These are phyloP conservation scores for Aspergillus ostianus DNA, from an alignment of 495 filamentous ascomycete genomes.

Conservation along the genomic window DNA sequence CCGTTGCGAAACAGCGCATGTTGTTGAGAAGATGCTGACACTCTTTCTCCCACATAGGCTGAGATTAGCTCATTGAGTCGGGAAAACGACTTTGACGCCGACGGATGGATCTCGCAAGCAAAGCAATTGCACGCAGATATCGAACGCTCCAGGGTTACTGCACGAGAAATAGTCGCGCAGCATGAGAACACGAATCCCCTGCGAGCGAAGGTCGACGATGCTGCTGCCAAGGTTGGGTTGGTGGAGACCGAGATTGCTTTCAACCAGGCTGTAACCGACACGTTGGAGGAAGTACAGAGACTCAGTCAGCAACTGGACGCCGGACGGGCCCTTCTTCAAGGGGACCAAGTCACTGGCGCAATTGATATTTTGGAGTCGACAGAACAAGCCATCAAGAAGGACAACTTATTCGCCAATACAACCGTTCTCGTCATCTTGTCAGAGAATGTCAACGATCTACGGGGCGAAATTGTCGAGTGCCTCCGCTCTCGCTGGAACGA, in stretches of 20 bases:
- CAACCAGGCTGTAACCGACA: slow-evolving; percentile 63
- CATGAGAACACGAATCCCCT: slow-evolving; percentile 64
- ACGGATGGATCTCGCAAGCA: slow-evolving; percentile 80
- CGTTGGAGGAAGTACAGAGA: slow-evolving; percentile 58
- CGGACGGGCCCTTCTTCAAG: slow-evolving; percentile 48
- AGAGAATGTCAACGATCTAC: slow-evolving; percentile 30
- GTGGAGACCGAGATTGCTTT: slow-evolving; percentile 74
- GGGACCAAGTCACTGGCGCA: slow-evolving; percentile 46
- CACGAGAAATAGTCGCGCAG: slow-evolving; percentile 70
- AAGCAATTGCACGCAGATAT: slow-evolving; percentile 82
- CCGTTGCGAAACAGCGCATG: neutral
- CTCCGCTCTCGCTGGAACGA: slow-evolving; percentile 43
- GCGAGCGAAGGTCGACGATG: slow-evolving; percentile 59
- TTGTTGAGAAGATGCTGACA: slow-evolving; percentile 11
- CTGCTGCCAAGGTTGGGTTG: slow-evolving; percentile 66
- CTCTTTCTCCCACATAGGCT: slow-evolving; percentile 40
- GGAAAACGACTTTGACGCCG: slow-evolving; percentile 71
- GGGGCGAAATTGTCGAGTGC: slow-evolving; percentile 32
- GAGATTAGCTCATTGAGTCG: slow-evolving; percentile 72
- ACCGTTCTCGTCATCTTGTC: slow-evolving; percentile 40
- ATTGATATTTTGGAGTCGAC: slow-evolving; percentile 59
- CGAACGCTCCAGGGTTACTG: slow-evolving; percentile 64
- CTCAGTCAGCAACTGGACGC: slow-evolving; percentile 41
- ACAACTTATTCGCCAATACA: slow-evolving; percentile 35
- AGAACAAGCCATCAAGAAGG: slow-evolving; percentile 40